phyloP scores from a whole-genome alignment of 2,329 filamentous ascomycete genomes.

The Aspergillus alliaceus region DNA sequence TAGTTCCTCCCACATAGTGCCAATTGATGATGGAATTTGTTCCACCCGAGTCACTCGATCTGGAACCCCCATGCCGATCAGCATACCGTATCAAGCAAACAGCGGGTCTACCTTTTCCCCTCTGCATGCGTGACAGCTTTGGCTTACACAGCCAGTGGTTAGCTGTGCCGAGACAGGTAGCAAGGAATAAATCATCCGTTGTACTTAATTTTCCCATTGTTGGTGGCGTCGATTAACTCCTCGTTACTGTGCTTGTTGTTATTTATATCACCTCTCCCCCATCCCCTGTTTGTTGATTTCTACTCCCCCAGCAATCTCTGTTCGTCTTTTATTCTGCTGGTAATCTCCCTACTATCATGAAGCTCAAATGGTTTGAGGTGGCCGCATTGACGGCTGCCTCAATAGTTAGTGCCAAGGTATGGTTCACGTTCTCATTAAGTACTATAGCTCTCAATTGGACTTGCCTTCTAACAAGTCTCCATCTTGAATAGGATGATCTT shows the following conservation, averaged over 20 bases:
- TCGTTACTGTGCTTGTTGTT: background rate
- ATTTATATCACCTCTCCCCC: conserved; percentile 4
- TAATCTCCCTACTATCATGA: conserved; percentile 28
- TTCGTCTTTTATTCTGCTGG: background rate
- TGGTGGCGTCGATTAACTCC: conserved; percentile 5
- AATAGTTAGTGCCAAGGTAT: conserved; percentile 34
- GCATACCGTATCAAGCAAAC: background rate
- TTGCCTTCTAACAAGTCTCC: background rate
- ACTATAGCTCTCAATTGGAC: background rate
- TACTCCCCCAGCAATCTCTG: background rate
- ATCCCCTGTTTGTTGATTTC: background rate
- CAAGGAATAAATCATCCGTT: background rate
- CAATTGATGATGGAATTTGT: background rate
- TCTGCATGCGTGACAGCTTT: background rate
- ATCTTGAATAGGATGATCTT: conserved; percentile 22
- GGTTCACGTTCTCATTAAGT: background rate
- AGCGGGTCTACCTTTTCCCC: background rate
- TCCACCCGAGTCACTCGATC: conserved; percentile 2
- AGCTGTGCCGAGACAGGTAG: background rate
- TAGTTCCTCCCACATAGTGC: background rate
- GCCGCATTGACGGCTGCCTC: conserved; percentile 31
- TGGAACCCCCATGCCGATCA: conserved; percentile 2
- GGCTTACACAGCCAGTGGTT: background rate
- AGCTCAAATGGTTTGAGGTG: conserved; percentile 35
- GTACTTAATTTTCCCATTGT: background rate